Percentiles rank a stretch among this genome's conserved stretches.
Conservation (phyloP, 495 filamentous ascomycete genomes). For the Cairneyella variabilis region DNA sequence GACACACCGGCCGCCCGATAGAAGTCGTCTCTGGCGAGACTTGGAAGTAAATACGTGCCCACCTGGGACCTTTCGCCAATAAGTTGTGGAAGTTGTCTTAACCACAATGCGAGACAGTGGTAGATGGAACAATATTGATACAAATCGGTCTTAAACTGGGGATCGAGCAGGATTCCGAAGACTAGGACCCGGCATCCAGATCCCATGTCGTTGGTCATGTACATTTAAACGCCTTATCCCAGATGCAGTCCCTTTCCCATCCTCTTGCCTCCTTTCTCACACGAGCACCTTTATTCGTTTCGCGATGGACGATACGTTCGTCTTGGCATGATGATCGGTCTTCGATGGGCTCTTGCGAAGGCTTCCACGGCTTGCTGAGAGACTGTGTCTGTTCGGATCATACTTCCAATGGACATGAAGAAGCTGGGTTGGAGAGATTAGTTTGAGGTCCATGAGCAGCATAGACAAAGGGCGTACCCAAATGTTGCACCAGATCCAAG, state of each 20-base stretch:
- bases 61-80: too few relatives aligned
- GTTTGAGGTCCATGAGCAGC: too few relatives aligned
- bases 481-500: constrained; percentile 93
- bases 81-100: too few relatives aligned
- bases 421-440: constrained; percentile 70
- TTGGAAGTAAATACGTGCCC: too few relatives aligned
- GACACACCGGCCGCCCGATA: too few relatives aligned
- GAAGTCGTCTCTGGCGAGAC: too few relatives aligned
- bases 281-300: background rate
- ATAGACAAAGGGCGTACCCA: constrained; percentile 58
- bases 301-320: constrained; percentile 35
- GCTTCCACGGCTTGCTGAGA: constrained; percentile 59
- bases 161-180: too few relatives aligned
- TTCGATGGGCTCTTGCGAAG: constrained; percentile 54
- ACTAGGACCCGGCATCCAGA: too few relatives aligned
- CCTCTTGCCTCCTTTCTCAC: background rate
- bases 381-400: constrained; percentile 69
- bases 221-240: background rate
- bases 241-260: constrained; percentile 2
- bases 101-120: too few relatives aligned
- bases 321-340: constrained; percentile 59
- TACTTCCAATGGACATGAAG: constrained; percentile 98
- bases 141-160: too few relatives aligned
- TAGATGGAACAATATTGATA: too few relatives aligned
- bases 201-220: too few relatives aligned